Evolutionary conservation across 2,329 filamentous ascomycete species (phyloP).

Genomic region (Fusarium sarcochroum): DNA sequence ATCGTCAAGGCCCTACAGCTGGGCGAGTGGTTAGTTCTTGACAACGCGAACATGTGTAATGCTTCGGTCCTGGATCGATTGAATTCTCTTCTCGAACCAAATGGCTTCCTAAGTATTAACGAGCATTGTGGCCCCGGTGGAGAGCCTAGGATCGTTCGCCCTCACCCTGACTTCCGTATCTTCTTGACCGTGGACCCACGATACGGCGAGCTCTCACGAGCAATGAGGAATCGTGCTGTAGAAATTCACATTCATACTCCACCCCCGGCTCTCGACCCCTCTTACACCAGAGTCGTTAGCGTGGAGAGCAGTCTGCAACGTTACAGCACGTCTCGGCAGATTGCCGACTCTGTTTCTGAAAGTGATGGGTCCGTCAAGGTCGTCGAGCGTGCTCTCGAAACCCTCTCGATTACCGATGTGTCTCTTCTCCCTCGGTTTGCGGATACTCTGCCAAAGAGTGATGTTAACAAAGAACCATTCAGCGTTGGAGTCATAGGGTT

Average conservation of each 20-base stretch:
- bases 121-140: conserved; percentile 90
- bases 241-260: conserved; percentile 82
- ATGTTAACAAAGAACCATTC: conserved; percentile 12
- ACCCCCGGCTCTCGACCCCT: conserved; percentile 51
- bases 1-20: conserved; percentile 88
- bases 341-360: conserved; percentile 48
- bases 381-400: conserved; percentile 59
- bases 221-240: conserved; percentile 95
- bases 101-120: conserved; percentile 90
- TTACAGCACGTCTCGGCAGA: conserved; percentile 57
- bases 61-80: conserved; percentile 93
- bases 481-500: conserved; percentile 42
- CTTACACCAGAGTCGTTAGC: conserved; percentile 58
- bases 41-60: conserved; percentile 97
- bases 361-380: conserved; percentile 44
- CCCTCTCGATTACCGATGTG: conserved; percentile 63
- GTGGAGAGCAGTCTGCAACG: conserved; percentile 66
- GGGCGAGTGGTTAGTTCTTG: conserved; percentile 93
- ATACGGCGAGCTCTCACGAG: conserved; percentile 92
- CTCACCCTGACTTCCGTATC: conserved; percentile 89
- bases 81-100: conserved; percentile 93
- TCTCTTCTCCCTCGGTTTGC: conserved; percentile 55
- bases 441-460: conserved; percentile 40
- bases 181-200: conserved; percentile 94
- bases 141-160: conserved; percentile 81